Base-by-base conservation (phyloP, 139 green algal genomes). In the Dunaliella sp. region DNA sequence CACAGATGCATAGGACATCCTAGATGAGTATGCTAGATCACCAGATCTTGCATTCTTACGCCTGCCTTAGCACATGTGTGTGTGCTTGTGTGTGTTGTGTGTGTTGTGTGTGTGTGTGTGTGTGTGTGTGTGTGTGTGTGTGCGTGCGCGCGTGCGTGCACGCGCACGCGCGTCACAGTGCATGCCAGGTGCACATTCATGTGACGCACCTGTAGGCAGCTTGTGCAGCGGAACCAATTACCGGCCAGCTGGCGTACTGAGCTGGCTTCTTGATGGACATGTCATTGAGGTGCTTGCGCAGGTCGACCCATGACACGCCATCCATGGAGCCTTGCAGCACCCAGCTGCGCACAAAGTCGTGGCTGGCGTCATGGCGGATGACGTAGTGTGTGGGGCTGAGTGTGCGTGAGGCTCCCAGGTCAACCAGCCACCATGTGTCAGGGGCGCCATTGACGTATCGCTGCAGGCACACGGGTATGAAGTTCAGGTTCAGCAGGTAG, bases 381-480 rank as follows among this genome's bases (percentile, higher is more conserved):
- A 93, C 95, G 94, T 98, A 98, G 89, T 95, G 94, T 79, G 95
- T 98, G 90, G 90, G 91, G 34, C 90, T 77, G 28, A 98, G 92
- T 16, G 77, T 80, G 88, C 95, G 91, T 33, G 36, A 24, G 1
- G 90, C 57, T 2, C 94, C 94, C 83, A 98, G 89, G 89, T 98
- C 95, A 3, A 98, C 35, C 48, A 84, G 80, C 94, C 93, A 97
- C 95, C 95, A 98, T 28, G 89, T 93, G 75, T 57, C 83, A 2
- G 87, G 80, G 1, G 25, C 33, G 58, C 88, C 79, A 32, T 88
- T 86, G 21, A 90, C 73, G 57, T 87, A 88, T 28, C 89, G 48
- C 48, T 65, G 48, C 48, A n/a, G n/a, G n/a, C n/a, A n/a, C n/a
- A n/a, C n/a, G n/a, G n/a, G n/a, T n/a, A n/a, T n/a, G n/a, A n/a